Evolutionary conservation across 805 yeast species (phyloP).

Genomic region (Torulaspora delbrueckii): DNA sequence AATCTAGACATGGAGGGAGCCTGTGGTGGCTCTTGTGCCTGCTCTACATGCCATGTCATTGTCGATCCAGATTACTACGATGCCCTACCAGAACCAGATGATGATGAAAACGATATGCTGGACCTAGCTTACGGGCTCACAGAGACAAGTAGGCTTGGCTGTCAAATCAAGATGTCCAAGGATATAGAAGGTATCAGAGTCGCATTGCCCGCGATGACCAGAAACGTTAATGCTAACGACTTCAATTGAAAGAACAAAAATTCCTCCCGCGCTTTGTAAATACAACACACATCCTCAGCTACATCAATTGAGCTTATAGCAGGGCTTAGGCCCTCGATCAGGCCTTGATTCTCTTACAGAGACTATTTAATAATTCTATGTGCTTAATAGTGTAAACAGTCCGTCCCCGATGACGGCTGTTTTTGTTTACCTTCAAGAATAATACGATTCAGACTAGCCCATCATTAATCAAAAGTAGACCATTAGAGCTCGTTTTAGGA

Average conservation of each 20-base stretch:
- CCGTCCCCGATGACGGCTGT: conserved; percentile 2
- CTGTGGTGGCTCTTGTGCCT: conserved; percentile 98
- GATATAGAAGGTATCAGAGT: conserved; percentile 90
- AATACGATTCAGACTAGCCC: not conserved
- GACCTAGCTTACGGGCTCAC: conserved; percentile 96
- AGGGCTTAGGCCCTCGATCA: not conserved
- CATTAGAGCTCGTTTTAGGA: not conserved
- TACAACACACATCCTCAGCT: not conserved
- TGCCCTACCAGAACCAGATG: conserved; percentile 87
- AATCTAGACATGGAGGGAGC: conserved; percentile 97
- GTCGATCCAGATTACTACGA: conserved; percentile 95
- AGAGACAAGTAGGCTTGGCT: conserved; percentile 93
- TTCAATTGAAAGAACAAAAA: conserved; percentile 42
- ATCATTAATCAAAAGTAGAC: not conserved
- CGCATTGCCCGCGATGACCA: conserved; percentile 95
- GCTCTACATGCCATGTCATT: conserved; percentile 95
- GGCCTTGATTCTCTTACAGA: not conserved
- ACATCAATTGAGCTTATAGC: not conserved
- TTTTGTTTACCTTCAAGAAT: conserved; percentile 7
- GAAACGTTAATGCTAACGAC: conserved; percentile 81
- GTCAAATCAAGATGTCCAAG: conserved; percentile 86
- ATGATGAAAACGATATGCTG: conserved; percentile 97
- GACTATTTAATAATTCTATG: not conserved
- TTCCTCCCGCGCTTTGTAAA: not conserved
- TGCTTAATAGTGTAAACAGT: not conserved